A percentile compares a stretch with the other conserved stretches of the same genome.
Conservation (phyloP, 2,329 filamentous ascomycete species). For the Fusarium verrucosum region DNA sequence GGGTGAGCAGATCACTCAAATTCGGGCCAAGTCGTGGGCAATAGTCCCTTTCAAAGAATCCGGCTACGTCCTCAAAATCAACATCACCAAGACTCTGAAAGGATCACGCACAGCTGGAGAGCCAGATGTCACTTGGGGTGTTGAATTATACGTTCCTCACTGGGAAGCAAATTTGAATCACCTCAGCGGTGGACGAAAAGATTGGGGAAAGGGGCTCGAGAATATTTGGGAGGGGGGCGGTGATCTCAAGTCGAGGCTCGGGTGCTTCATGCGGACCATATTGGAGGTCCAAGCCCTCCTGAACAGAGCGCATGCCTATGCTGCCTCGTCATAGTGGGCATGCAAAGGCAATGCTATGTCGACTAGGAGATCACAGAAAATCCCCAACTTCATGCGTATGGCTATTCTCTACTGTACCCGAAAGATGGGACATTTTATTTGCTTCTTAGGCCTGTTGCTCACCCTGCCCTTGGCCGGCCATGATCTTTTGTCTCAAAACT, state of each 20-base stretch:
- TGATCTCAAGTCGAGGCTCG: constrained; percentile 43
- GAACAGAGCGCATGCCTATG: constrained; percentile 21
- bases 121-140: constrained; percentile 44
- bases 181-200: constrained; percentile 39
- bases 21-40: constrained; percentile 43
- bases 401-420: constrained; percentile 5
- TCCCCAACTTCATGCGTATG: background rate
- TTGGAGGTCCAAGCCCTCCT: constrained; percentile 46
- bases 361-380: background rate
- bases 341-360: constrained; percentile 6
- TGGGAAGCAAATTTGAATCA: constrained; percentile 52
- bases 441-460: constrained; percentile 35
- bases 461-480: constrained; percentile 49
- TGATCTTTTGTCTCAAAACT: constrained; percentile 58
- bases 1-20: constrained; percentile 22
- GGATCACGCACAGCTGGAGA: constrained; percentile 15
- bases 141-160: constrained; percentile 48
- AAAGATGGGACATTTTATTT: background rate
- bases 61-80: constrained; percentile 49
- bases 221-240: constrained; percentile 48
- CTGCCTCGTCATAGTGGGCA: constrained; percentile 10
- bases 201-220: constrained; percentile 46
- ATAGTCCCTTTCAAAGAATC: constrained; percentile 46
- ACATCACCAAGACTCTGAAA: constrained; percentile 44
- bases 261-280: constrained; percentile 46